Evolutionary conservation across 2,329 filamentous ascomycete species (phyloP).

Genomic region (Gyromitra esculenta): DNA sequence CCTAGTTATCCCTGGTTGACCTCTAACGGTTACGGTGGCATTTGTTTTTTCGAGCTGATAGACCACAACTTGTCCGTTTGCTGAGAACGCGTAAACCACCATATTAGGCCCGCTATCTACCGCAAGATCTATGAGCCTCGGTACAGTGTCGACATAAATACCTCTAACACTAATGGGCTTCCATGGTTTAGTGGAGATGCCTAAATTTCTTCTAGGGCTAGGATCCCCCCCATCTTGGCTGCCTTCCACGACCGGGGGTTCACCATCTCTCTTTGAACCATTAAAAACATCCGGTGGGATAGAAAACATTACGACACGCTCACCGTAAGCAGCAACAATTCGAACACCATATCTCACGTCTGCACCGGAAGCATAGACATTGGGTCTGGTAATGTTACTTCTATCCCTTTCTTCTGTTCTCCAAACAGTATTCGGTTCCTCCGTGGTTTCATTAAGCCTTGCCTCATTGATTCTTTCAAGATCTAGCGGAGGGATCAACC

Average conservation of each 20-base stretch:
- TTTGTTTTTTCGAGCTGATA: slow-evolving; percentile 63
- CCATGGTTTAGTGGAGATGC: slow-evolving; percentile 35
- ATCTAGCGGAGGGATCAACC: slow-evolving; percentile 63
- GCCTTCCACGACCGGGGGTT: not conserved
- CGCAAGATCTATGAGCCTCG: slow-evolving; percentile 65
- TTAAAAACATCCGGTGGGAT: slow-evolving; percentile 69
- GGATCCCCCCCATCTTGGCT: slow-evolving; percentile 42
- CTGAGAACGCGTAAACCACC: slow-evolving; percentile 66
- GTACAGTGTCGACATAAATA: slow-evolving; percentile 63
- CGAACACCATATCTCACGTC: slow-evolving; percentile 69
- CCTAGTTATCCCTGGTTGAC: not conserved
- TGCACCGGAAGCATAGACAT: slow-evolving; percentile 68
- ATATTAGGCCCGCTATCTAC: slow-evolving; percentile 63
- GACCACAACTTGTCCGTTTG: slow-evolving; percentile 62
- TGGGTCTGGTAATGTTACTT: slow-evolving; percentile 61
- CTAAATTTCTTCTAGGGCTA: slow-evolving; percentile 46
- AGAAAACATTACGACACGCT: slow-evolving; percentile 69
- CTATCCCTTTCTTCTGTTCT: slow-evolving; percentile 47
- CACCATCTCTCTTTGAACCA: slow-evolving; percentile 50
- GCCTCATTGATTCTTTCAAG: slow-evolving; percentile 13
- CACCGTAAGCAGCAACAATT: slow-evolving; percentile 68
- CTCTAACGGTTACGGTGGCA: slow-evolving; percentile 28
- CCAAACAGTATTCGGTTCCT: slow-evolving; percentile 9
- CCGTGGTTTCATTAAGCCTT: not conserved
- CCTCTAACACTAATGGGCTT: slow-evolving; percentile 63